Evolutionary conservation across 306 rosid species (phyloP), one percentile per base, ranked within the genome.

Genomic region (Parietaria judaica): DNA sequence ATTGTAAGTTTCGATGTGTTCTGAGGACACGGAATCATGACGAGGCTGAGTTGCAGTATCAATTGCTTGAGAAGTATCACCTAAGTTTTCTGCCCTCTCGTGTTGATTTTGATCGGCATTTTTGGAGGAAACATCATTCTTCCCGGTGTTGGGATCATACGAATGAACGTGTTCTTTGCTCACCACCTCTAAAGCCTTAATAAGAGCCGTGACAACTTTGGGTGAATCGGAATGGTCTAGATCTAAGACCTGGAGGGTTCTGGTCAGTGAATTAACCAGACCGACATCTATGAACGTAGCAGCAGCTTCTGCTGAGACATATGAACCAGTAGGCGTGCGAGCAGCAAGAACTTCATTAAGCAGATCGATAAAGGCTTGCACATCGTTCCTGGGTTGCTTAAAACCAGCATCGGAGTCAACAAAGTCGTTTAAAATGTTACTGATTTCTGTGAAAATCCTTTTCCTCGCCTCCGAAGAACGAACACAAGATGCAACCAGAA

Each of bases 391-490:
- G 12, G 95, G 87, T 3, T 94, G 79, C 81, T 78, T 74, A 67
- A 75, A 67, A 66, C 79, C 79, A 75, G 52, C 64, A 54, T 87
- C 80, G 17, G 91, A 85, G 51, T 84, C 90, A 60, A 81, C 76
- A 75, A 85, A 91, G 38, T 83, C 95, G 76, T 73, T 85, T 65
- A 87, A 69, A 16, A 87, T 74, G 67, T 58, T 72, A 75, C 74
- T 69, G 70, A 91, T 82, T 82, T 91, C 97, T 4, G 77, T 77
- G 67, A 87, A 91, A 68, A 87, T 75, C 80, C 97, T 83, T 70
- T 43, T 83, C 77, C 97, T 91, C 71, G 96, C 95, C 84, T 91
- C 97, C 11, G 92, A 68, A 55, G 97, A 91, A 59, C 97, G 96
- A 67, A 91, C 96, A 74, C 91, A 85, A 7, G 95, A 85, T 66